Evolutionary conservation across 495 filamentous ascomycete genomes (phyloP).

Genomic region (Aspergillus egyptiacus): DNA sequence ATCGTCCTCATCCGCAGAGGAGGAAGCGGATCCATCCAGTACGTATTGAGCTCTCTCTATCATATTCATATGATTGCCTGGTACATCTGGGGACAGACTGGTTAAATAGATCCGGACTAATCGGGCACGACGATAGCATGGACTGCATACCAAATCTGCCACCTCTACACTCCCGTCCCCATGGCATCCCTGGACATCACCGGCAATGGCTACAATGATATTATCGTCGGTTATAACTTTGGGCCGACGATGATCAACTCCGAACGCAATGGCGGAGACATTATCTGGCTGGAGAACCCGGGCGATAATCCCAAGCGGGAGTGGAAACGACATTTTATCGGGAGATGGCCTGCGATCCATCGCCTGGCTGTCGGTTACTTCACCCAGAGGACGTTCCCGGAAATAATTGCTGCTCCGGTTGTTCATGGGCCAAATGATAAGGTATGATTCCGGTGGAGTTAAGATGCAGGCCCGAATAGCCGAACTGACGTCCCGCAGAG

Average conservation of each 20-base stretch:
- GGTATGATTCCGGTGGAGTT: background rate
- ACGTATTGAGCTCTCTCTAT: no score
- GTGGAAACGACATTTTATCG: background rate
- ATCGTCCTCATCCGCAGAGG: no score
- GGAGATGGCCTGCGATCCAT: background rate
- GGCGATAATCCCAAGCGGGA: background rate
- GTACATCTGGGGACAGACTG: no score
- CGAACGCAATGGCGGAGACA: background rate
- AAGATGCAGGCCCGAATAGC: no score
- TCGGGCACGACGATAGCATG: no score
- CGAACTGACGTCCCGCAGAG: no score
- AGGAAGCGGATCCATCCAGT: no score
- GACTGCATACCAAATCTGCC: background rate
- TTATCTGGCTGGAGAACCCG: conserved; percentile 1
- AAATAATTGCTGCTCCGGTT: background rate
- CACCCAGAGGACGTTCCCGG: background rate
- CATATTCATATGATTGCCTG: no score
- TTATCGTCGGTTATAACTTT: background rate
- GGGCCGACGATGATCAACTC: background rate
- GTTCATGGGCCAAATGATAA: background rate
- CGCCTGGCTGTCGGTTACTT: background rate
- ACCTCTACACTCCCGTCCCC: background rate
- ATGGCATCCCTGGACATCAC: background rate
- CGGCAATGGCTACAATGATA: background rate
- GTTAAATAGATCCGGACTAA: no score